phyloP scores from a whole-genome alignment of 495 filamentous ascomycete species.

The Clavariopsis aquatica region DNA sequence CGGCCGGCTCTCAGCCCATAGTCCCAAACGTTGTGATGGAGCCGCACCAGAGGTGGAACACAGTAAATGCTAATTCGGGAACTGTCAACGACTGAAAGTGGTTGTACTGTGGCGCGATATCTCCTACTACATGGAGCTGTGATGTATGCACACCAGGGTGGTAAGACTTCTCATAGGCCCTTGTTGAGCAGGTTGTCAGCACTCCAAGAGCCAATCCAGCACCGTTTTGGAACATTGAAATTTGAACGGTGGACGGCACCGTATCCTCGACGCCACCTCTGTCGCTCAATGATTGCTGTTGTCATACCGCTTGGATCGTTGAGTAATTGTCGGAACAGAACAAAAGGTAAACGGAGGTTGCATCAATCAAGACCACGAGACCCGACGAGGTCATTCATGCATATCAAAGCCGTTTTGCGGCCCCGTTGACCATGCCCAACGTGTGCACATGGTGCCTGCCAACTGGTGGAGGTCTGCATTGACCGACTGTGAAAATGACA shows the following conservation, averaged over 20 bases:
- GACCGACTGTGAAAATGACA: neutral
- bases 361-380: slow-evolving; percentile 4
- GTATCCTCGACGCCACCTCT: neutral
- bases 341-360: neutral
- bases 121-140: neutral
- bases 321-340: neutral
- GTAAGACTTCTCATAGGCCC: neutral
- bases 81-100: neutral
- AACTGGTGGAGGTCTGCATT: neutral
- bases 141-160: neutral
- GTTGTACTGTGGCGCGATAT: neutral
- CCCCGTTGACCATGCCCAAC: neutral
- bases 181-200: neutral
- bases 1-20: neutral
- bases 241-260: neutral
- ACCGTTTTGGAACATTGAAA: neutral
- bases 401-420: neutral
- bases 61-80: neutral
- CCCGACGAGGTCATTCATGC: neutral
- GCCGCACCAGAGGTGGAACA: neutral
- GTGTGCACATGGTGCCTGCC: neutral
- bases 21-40: neutral
- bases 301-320: slow-evolving; percentile 3
- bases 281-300: neutral
- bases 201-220: neutral